Conservation (phyloP, 768 basidiomycete genomes). For the Trametes gibbosa region DNA sequence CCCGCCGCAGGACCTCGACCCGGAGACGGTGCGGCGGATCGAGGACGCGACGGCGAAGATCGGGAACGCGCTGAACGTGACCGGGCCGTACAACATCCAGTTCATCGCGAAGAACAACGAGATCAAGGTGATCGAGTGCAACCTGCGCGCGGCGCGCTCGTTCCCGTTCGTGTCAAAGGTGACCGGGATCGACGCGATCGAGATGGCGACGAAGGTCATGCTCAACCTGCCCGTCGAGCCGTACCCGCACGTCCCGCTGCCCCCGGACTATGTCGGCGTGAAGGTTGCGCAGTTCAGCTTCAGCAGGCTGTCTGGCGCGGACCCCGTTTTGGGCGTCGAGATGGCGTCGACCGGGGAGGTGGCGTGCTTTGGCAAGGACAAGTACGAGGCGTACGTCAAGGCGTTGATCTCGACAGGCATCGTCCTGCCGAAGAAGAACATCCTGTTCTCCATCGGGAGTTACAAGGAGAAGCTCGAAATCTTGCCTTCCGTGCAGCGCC, state of each 20-base stretch:
- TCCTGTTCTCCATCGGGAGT: conserved; percentile 93
- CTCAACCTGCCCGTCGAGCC: conserved; percentile 83
- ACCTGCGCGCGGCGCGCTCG: conserved; percentile 93
- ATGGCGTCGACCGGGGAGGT: conserved; percentile 99
- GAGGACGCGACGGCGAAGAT: conserved; percentile 98
- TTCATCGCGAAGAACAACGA: conserved; percentile 99
- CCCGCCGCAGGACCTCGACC: conserved; percentile 97
- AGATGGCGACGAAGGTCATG: conserved; percentile 99
- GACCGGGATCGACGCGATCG: conserved; percentile 95
- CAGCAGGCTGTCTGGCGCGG: conserved; percentile 92
- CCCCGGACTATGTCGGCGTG: conserved; percentile 93
- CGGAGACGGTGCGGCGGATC: conserved; percentile 92
- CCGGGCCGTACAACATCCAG: conserved; percentile 99
- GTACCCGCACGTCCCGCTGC: conserved; percentile 86
- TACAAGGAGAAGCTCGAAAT: conserved; percentile 98
- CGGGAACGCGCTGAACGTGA: conserved; percentile 95
- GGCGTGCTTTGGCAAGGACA: conserved; percentile 96
- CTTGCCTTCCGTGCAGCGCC: conserved; percentile 90
- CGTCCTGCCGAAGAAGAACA: conserved; percentile 93
- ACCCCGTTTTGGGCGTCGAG: conserved; percentile 96
- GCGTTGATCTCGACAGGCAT: conserved; percentile 96
- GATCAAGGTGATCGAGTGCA: conserved; percentile 99
- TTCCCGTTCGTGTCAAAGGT: conserved; percentile 99
- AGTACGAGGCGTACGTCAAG: conserved; percentile 98
- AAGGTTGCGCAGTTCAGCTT: conserved; percentile 99